phyloP scores from a whole-genome alignment of 1,284 basidiomycete genomes.

The Irpex sp. region DNA sequence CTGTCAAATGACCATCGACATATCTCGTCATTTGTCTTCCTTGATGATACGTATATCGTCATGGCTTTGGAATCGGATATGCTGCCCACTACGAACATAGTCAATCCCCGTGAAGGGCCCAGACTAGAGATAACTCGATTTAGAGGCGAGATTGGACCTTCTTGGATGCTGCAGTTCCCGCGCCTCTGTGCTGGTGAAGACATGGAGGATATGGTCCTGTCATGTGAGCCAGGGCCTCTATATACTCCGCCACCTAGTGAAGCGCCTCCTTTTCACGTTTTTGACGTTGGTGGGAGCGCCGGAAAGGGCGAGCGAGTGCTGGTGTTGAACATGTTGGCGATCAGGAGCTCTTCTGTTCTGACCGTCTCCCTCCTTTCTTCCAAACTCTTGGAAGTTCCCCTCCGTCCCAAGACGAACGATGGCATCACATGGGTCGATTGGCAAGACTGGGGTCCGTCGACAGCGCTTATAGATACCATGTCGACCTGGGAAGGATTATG shows the following conservation, averaged over 20 bases:
- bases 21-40: constrained; percentile 2
- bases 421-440: not conserved
- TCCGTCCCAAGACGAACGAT: not conserved
- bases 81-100: not conserved
- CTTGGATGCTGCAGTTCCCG: not conserved
- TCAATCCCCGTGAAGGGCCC: not conserved
- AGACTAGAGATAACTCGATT: not conserved
- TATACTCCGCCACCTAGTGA: not conserved
- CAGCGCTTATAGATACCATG: not conserved
- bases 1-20: not conserved
- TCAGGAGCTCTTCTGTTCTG: not conserved
- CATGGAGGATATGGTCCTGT: not conserved
- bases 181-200: not conserved
- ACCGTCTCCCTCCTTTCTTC: constrained; percentile 6
- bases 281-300: not conserved
- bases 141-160: not conserved
- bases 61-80: constrained; percentile 1
- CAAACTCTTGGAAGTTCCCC: not conserved
- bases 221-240: not conserved
- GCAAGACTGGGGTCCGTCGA: constrained; percentile 7
- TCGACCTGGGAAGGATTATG: constrained; percentile 8
- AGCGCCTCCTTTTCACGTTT: not conserved
- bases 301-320: constrained; percentile 9
- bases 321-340: constrained; percentile 4
- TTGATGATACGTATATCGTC: constrained; percentile 1